Evolutionary conservation across 2,329 filamentous ascomycete genomes (phyloP).

Genomic region (Colletotrichum nymphaeae): DNA sequence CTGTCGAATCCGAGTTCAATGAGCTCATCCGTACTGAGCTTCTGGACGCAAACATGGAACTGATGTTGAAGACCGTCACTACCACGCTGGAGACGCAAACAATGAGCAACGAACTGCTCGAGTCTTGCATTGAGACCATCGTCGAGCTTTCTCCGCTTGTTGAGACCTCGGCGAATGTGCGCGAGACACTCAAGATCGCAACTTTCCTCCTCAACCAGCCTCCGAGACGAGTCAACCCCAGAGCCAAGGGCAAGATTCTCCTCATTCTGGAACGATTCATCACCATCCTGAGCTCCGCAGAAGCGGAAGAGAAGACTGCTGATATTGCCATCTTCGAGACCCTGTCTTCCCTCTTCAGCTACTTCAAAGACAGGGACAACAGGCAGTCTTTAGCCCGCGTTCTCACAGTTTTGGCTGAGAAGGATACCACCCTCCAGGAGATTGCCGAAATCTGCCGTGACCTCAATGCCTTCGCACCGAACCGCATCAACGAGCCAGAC

Average conservation of each 20-base stretch:
- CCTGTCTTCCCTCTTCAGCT: conserved; percentile 85
- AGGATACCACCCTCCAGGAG: conserved; percentile 68
- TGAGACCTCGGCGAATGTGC: conserved; percentile 74
- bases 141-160: conserved; percentile 81
- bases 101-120: conserved; percentile 79
- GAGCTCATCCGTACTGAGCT: conserved; percentile 67
- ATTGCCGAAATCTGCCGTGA: conserved; percentile 79
- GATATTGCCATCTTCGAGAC: conserved; percentile 74
- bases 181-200: conserved; percentile 82
- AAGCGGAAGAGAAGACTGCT: conserved; percentile 28
- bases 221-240: conserved; percentile 83
- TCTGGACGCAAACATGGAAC: conserved; percentile 66
- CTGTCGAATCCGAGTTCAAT: conserved; percentile 64
- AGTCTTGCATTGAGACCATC: conserved; percentile 82
- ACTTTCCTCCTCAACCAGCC: conserved; percentile 87
- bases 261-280: conserved; percentile 86
- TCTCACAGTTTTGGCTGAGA: conserved; percentile 75
- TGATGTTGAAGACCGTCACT: conserved; percentile 76
- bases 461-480: conserved; percentile 81
- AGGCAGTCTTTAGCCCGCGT: conserved; percentile 80
- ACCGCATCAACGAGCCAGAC: conserved; percentile 85
- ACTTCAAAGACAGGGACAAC: conserved; percentile 85
- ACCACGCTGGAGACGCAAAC: conserved; percentile 70
- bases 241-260: conserved; percentile 84
- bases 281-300: conserved; percentile 60